A percentile compares a stretch with the other conserved stretches of the same genome.
Evolutionary conservation across 495 filamentous ascomycete genomes (phyloP).

Genomic region (Chaetomidium leptoderma): DNA sequence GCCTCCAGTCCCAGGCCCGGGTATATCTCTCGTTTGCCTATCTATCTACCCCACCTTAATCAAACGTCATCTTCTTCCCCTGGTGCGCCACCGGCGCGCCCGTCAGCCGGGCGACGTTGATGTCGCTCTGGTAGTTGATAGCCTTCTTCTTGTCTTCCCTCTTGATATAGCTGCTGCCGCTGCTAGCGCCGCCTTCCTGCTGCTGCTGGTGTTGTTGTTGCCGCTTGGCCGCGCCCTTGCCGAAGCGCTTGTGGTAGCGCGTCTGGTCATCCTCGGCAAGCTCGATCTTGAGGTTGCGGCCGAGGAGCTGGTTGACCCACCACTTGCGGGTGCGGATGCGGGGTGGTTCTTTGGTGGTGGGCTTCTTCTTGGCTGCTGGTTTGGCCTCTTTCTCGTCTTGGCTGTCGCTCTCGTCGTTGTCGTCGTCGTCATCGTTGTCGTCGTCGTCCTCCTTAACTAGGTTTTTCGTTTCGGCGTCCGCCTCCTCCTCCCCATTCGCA

Average conservation of each 20-base stretch:
- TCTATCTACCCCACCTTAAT: slow-evolving; percentile 35
- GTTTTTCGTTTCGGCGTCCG: slow-evolving; percentile 43
- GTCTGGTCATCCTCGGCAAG: slow-evolving; percentile 84
- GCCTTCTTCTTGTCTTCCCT: slow-evolving; percentile 28
- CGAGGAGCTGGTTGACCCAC: slow-evolving; percentile 76
- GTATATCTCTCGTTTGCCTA: background rate
- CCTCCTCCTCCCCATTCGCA: slow-evolving; percentile 39
- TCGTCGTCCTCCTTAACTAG: slow-evolving; percentile 37
- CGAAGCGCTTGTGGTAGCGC: slow-evolving; percentile 89
- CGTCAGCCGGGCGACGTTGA: slow-evolving; percentile 52
- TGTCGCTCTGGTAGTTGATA: slow-evolving; percentile 33
- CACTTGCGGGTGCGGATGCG: slow-evolving; percentile 64
- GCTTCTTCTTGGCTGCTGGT: slow-evolving; percentile 1
- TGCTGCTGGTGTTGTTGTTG: slow-evolving; percentile 14
- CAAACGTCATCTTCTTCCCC: slow-evolving; percentile 83
- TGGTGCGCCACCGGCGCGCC: slow-evolving; percentile 74
- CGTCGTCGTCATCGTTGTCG: slow-evolving; percentile 13
- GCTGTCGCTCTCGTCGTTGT: background rate
- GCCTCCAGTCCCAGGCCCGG: no score
- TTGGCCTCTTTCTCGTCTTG: slow-evolving; percentile 7
- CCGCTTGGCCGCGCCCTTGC: slow-evolving; percentile 52
- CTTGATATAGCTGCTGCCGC: background rate
- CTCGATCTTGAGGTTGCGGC: slow-evolving; percentile 79
- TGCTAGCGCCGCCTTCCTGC: slow-evolving; percentile 6
- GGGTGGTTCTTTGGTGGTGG: slow-evolving; percentile 23